Evolutionary conservation across 192 early-diverging fungal species (phyloP), one percentile per base, ranked within the genome.

Genomic region (Backusella tarrabulga): DNA sequence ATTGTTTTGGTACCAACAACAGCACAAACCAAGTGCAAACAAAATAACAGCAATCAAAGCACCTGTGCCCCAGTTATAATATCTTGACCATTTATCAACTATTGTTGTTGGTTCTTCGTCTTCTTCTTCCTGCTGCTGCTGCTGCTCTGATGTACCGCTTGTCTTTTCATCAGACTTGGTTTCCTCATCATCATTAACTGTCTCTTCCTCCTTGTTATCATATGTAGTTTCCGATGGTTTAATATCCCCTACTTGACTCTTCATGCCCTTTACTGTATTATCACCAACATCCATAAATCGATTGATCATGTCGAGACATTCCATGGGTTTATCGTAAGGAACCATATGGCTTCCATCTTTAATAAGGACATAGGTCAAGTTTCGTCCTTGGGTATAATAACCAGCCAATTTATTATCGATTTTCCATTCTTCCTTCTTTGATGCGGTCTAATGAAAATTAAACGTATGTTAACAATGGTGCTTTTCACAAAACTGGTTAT

Each of bases 301-400:
- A 85, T 94, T 95, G 80, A 98, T 93, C 90, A 98, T 93, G 82
- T 97, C 97, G 34, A 91, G 75, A 32, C 90, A 86, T 72, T 85
- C 90, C 71, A 90, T 79, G 14, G 95, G 95, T 80, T 91, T 89
- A 79, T 98, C 97, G 72, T 96, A 96, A 15, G 96, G 96, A 17
- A 89, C 92, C 95, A 96, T 96, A 71, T 96, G 95, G 6, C 95
- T 94, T 32, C 93, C 93, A 71, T 91, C 94, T 81, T 93, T 93
- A 34, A 97, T 87, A 6, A 92, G 83, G 34, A 97, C 83, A 86
- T 95, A 98, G 15, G 91, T 91, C 67, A 99, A 86, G 75, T 92
- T 91, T 42, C 87, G 77, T 26, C 76, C 87, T 29, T 76, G 54
- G 17, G 77, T 82, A 72, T 87, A 88, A 32, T 78, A 74, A 32